Conservation (phyloP, 2,329 filamentous ascomycete species). For the Colletotrichum melonis region DNA sequence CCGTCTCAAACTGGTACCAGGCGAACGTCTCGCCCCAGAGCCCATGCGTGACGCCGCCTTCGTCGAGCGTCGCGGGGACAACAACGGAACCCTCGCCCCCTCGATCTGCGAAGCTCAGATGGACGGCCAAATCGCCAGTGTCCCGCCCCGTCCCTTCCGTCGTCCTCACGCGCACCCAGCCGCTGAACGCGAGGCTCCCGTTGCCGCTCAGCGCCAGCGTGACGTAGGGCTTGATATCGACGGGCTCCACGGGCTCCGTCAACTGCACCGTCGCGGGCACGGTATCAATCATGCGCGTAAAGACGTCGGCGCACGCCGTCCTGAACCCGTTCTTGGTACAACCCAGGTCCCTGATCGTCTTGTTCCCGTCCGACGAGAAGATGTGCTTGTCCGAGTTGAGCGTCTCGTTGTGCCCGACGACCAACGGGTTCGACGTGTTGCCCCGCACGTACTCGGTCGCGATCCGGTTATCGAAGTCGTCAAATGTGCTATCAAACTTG, state of each 20-base stretch:
- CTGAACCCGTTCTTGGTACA: constrained; percentile 50
- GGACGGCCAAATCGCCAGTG: constrained; percentile 34
- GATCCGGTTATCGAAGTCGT: constrained; percentile 40
- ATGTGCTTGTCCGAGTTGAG: constrained; percentile 39
- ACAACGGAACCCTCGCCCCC: constrained; percentile 25
- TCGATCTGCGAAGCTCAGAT: constrained; percentile 32
- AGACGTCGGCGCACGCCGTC: constrained; percentile 43
- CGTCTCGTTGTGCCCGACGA: constrained; percentile 38
- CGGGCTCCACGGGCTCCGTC: constrained; percentile 42
- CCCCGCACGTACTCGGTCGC: constrained; percentile 39
- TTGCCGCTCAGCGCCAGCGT: constrained; percentile 41
- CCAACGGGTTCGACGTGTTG: constrained; percentile 38
- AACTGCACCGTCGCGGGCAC: constrained; percentile 45
- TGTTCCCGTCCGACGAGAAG: constrained; percentile 46
- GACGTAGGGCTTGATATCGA: constrained; percentile 47
- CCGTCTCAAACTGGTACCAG: constrained; percentile 45
- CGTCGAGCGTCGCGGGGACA: constrained; percentile 16
- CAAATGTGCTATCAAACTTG: constrained; percentile 43
- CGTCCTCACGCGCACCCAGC: constrained; percentile 42
- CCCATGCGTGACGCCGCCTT: constrained; percentile 40
- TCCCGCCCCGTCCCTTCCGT: constrained; percentile 33
- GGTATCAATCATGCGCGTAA: constrained; percentile 49
- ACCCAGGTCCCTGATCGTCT: constrained; percentile 52
- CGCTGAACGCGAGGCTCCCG: constrained; percentile 41
- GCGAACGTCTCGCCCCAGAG: constrained; percentile 42